These are phyloP conservation scores for Tephrocybe sp. DNA, from an alignment of 768 basidiomycete genomes.

Conservation along the genomic window DNA sequence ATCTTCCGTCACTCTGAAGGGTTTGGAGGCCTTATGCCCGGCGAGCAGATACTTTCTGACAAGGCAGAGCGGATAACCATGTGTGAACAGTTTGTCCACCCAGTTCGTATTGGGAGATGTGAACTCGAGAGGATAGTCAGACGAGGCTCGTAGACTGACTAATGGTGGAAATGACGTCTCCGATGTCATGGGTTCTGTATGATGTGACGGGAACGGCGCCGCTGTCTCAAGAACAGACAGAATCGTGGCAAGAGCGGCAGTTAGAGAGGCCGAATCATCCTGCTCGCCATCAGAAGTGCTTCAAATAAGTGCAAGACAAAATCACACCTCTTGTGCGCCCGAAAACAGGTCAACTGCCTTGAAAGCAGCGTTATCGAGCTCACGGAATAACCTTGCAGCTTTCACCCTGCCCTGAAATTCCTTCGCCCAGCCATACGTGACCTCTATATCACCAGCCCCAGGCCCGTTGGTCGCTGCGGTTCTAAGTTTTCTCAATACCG, in stretches of 20 bases:
- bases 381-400: conserved; percentile 14
- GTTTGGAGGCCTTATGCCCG: conserved; percentile 9
- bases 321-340: background rate
- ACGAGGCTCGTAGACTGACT: conserved; percentile 11
- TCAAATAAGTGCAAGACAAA: background rate
- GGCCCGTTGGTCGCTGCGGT: conserved; percentile 8
- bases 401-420: conserved; percentile 20
- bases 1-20: conserved; percentile 15
- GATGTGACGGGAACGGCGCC: conserved; percentile 12
- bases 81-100: conserved; percentile 28
- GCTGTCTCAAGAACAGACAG: conserved; percentile 17
- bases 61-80: conserved; percentile 34
- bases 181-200: background rate
- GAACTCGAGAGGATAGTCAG: conserved; percentile 10
- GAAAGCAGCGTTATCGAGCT: background rate
- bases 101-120: conserved; percentile 34
- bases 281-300: background rate
- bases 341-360: conserved; percentile 10
- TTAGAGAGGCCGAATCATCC: conserved; percentile 1
- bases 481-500: conserved; percentile 13
- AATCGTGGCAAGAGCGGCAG: conserved; percentile 13
- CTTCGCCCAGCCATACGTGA: conserved; percentile 18
- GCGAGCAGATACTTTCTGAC: conserved; percentile 24
- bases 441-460: background rate
- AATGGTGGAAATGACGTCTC: conserved; percentile 13